Evolutionary conservation across 1,139 yeast genomes (phyloP).

Genomic region (Saccharomyces hybrid): DNA sequence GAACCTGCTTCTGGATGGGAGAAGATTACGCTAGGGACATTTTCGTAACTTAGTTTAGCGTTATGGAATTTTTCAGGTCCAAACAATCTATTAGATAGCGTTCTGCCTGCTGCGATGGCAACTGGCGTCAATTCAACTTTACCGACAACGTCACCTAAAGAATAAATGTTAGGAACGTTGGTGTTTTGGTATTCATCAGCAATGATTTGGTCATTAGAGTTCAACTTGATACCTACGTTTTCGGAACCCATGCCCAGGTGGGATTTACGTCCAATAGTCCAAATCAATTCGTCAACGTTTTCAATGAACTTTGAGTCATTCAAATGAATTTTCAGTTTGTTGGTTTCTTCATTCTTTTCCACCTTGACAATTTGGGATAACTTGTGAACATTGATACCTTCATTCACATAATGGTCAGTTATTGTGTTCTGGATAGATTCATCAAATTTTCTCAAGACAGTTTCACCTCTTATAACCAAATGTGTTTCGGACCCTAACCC

Average conservation of each 20-base stretch:
- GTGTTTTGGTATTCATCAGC: constrained; percentile 89
- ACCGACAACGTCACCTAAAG: constrained; percentile 92
- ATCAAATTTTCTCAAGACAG: constrained; percentile 83
- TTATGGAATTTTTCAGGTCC: constrained; percentile 64
- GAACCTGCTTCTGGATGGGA: constrained; percentile 97
- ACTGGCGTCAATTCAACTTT: constrained; percentile 93
- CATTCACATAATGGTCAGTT: constrained; percentile 69
- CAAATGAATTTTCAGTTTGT: constrained; percentile 54
- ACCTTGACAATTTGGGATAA: constrained; percentile 50
- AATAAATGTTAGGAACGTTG: constrained; percentile 59
- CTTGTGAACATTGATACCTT: constrained; percentile 77
- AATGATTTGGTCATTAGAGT: constrained; percentile 50
- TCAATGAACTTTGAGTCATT: constrained; percentile 48
- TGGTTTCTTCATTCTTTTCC: constrained; percentile 48
- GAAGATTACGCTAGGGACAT: constrained; percentile 86
- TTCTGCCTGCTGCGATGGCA: constrained; percentile 97
- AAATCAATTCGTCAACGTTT: constrained; percentile 68
- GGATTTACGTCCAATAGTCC: constrained; percentile 92
- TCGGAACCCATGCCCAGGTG: constrained; percentile 69
- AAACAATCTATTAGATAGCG: constrained; percentile 80
- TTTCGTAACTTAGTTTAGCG: constrained; percentile 70
- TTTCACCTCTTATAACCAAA: constrained; percentile 81
- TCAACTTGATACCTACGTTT: constrained; percentile 59
- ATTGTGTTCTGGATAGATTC: constrained; percentile 68
- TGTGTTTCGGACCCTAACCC: constrained; percentile 85